Evolutionary conservation across 805 yeast genomes (phyloP), one percentile per base, ranked within the genome.

Genomic region (Sungouiella thailandica): DNA sequence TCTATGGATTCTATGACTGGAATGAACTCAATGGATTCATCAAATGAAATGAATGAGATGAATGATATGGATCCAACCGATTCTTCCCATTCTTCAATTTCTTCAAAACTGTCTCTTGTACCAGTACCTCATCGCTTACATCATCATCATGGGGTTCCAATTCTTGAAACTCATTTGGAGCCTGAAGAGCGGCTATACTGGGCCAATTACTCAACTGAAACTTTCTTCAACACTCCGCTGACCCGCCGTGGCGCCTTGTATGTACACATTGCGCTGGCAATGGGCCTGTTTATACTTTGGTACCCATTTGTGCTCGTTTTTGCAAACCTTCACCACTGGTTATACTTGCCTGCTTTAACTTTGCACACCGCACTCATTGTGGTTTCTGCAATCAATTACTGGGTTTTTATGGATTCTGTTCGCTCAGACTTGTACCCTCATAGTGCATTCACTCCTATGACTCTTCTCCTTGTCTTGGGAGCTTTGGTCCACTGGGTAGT

Each of bases 141-240:
- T 11, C 66, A 76, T 50, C 53, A 58, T 31, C 95, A 86, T 50
- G 95, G 95, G 0, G 50, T 74, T 43, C 89, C 95, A 1, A 84
- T 89, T 27, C 65, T 88, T 29, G 62, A 77, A 17, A 81, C 83
- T 2, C 50, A 74, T 13, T 68, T 89, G 31, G 69, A 78, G 12
- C 81, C 89, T 1, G 83, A 78, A 28, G 96, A 88, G 56, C 63
- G 77, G 35, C 53, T 69, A 17, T 89, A 72, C 57, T 89, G 97
- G 97, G 78, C 77, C 31, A 53, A 58, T 17, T 89, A 88, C 58
- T 78, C 83, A 50, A 77, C 94, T 10, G 81, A 90, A 2, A 79
- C 86, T 3, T 88, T 71, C 55, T 78, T 85, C 60, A 78, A 74
- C 6, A 51, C 74, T 9, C 70, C 68, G 0, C 46, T 71, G 2